A percentile compares a stretch with the other conserved stretches of the same genome.
These are phyloP conservation scores for Triglochin maritima DNA, from an alignment of 106 monocot species.

Conservation along the genomic window DNA sequence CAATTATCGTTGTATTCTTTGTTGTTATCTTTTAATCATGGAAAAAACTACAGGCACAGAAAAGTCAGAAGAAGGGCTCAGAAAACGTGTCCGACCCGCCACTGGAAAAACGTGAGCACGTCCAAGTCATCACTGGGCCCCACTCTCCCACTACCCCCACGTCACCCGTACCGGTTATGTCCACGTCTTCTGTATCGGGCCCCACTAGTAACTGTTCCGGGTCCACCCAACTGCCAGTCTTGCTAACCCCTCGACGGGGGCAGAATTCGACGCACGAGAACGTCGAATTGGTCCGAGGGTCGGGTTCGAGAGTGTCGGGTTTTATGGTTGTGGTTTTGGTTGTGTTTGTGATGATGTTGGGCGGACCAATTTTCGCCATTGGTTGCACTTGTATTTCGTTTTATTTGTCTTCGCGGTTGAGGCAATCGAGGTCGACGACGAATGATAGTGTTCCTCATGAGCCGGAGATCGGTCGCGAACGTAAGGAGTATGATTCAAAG, in stretches of 20 bases:
- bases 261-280: background rate
- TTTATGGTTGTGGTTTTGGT: background rate
- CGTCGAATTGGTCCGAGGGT: background rate
- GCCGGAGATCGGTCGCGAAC: background rate
- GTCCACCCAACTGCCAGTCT: background rate
- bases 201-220: background rate
- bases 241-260: background rate
- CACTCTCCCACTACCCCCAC: background rate
- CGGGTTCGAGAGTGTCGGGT: background rate
- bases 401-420: constrained; percentile 6
- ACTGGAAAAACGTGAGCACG: background rate
- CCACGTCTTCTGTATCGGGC: background rate
- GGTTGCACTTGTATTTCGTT: constrained; percentile 13
- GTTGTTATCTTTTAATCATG: background rate
- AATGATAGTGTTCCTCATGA: too few relatives aligned
- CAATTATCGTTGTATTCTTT: constrained; percentile 20
- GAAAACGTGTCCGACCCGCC: background rate
- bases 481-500: constrained; percentile 4
- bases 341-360: constrained; percentile 5
- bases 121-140: background rate
- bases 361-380: constrained; percentile 16
- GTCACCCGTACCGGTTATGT: background rate
- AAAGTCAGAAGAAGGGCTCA: background rate
- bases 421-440: background rate
- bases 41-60: background rate